Conservation (phyloP, 2,329 filamentous ascomycete genomes). For the Fusarium clavum region DNA sequence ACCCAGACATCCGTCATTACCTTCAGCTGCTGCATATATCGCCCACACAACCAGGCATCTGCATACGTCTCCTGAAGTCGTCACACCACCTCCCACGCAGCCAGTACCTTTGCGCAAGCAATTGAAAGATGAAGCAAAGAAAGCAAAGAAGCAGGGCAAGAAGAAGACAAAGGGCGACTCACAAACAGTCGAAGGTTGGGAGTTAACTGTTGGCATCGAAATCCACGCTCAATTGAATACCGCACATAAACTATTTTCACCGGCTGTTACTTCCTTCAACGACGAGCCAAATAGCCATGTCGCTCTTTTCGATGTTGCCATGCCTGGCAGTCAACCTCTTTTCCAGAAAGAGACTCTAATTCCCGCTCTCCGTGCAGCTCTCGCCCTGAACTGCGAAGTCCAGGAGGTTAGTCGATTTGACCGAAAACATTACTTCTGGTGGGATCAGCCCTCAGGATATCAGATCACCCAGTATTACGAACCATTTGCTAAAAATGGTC, state of each 20-base stretch:
- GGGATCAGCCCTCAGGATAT: conserved; percentile 96
- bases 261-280: conserved; percentile 72
- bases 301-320: conserved; percentile 86
- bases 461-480: conserved; percentile 98
- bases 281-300: conserved; percentile 86
- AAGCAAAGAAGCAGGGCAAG: conserved; percentile 72
- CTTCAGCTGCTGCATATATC: conserved; percentile 22
- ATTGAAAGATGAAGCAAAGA: conserved; percentile 76
- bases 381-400: conserved; percentile 84
- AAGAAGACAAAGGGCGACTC: conserved; percentile 59
- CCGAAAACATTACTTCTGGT: conserved; percentile 98
- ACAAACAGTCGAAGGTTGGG: conserved; percentile 78
- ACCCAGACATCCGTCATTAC: conserved; percentile 28
- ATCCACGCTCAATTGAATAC: conserved; percentile 98
- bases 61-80: conserved; percentile 48
- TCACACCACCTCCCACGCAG: conserved; percentile 34
- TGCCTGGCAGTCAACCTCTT: conserved; percentile 87
- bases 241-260: conserved; percentile 87
- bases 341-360: conserved; percentile 87
- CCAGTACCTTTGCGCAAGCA: conserved; percentile 74
- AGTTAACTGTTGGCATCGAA: conserved; percentile 95
- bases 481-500: conserved; percentile 76
- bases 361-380: conserved; percentile 88
- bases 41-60: conserved; percentile 42
- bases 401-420: conserved; percentile 87